Conservation (phyloP, 2,329 filamentous ascomycete genomes). For the Ceratocystis eucalypticola region DNA sequence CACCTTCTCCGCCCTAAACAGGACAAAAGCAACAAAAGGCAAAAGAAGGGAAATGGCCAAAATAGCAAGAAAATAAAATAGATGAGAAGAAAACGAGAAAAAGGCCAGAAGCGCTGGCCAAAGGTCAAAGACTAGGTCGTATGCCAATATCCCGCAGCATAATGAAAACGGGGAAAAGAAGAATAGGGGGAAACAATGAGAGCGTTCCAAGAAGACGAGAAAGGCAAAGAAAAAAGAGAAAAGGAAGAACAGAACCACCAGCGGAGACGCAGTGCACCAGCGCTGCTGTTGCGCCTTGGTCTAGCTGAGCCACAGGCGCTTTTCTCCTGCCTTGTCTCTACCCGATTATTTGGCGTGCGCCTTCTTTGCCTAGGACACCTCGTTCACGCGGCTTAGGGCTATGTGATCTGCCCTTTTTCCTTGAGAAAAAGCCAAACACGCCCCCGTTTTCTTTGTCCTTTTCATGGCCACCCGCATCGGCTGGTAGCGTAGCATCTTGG, state of each 20-base stretch:
- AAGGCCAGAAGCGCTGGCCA: neutral
- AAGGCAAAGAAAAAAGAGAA: neutral
- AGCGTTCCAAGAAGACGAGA: neutral
- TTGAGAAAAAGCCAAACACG: constrained; percentile 77
- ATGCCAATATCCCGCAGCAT: neutral
- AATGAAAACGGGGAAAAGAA: neutral
- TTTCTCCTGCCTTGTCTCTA: constrained; percentile 26
- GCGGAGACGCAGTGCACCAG: neutral
- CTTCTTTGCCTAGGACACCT: constrained; percentile 88
- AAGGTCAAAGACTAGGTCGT: neutral
- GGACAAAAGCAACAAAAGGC: neutral
- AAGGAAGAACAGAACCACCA: neutral
- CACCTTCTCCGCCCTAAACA: neutral
- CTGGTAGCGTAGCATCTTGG: constrained; percentile 61
- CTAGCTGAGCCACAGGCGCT: neutral
- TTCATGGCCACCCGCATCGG: constrained; percentile 46
- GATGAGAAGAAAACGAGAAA: neutral
- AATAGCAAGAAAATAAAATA: neutral
- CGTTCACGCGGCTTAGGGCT: constrained; percentile 91
- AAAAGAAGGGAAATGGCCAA: neutral
- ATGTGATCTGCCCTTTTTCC: constrained; percentile 79
- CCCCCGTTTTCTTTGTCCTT: constrained; percentile 51
- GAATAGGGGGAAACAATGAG: neutral
- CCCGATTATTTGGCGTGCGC: constrained; percentile 68
- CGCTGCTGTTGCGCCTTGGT: neutral